Conservation (phyloP, 2,329 filamentous ascomycete genomes). For the Fusarium continuum region DNA sequence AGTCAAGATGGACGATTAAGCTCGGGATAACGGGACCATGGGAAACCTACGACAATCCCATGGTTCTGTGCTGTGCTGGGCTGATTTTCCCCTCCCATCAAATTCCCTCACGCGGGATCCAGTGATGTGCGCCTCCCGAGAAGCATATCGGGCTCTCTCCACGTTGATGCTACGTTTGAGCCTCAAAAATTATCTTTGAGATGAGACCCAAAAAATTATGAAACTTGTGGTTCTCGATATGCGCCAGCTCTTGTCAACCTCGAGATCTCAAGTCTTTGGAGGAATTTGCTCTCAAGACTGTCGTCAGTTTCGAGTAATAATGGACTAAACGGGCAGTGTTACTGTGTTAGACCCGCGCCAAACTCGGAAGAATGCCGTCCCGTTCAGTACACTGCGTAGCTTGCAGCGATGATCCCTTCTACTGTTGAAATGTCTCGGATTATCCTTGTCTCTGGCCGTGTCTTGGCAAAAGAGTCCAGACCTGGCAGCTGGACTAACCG, state of each 20-base stretch:
- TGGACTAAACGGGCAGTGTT: too few species aligned
- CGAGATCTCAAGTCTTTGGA: constrained; percentile 21
- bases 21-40: constrained; percentile 23
- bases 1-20: constrained; percentile 20
- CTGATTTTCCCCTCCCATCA: neutral
- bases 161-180: constrained; percentile 31
- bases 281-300: neutral
- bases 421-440: constrained; percentile 13
- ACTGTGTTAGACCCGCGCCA: neutral
- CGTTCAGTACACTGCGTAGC: neutral
- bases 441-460: constrained; percentile 1
- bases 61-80: constrained; percentile 1
- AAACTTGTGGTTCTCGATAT: constrained; percentile 28
- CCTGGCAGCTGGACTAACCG: constrained; percentile 22
- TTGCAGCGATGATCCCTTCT: constrained; percentile 27
- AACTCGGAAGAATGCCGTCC: constrained; percentile 24
- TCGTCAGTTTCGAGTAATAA: constrained; percentile 8
- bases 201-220: neutral
- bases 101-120: constrained; percentile 11
- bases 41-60: constrained; percentile 34
- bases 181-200: constrained; percentile 14
- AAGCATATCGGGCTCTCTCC: constrained; percentile 30
- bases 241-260: constrained; percentile 3
- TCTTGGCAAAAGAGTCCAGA: constrained; percentile 15
- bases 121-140: constrained; percentile 27